phyloP scores from a whole-genome alignment of 2,329 filamentous ascomycete species.

The Penicillium sp. region DNA sequence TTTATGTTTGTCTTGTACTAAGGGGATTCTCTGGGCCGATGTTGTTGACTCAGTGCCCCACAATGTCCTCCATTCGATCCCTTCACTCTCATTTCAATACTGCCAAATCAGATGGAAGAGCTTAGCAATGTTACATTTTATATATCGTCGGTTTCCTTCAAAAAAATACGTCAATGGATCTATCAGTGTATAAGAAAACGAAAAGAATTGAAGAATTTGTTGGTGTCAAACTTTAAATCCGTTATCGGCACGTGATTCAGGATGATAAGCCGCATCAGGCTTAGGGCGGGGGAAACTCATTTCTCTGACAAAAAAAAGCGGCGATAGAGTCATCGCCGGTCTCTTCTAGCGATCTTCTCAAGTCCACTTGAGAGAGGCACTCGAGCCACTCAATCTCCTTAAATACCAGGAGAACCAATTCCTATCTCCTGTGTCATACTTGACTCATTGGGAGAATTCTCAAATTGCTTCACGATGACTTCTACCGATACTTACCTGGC shows the following conservation, averaged over 20 bases:
- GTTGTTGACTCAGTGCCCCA: too few species aligned
- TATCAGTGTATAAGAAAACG: neutral
- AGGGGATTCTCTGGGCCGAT: too few species aligned
- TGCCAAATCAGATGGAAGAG: neutral
- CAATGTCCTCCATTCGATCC: neutral
- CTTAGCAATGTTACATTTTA: neutral
- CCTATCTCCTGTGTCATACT: conserved; percentile 2
- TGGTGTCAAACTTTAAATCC: neutral
- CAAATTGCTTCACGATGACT: conserved; percentile 26
- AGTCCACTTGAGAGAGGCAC: conserved; percentile 21
- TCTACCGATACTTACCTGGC: conserved; percentile 29
- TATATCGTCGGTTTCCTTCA: neutral
- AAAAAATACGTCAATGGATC: neutral
- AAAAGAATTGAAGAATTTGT: neutral
- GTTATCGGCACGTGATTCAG: conserved; percentile 17
- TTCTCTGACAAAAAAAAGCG: conserved; percentile 15
- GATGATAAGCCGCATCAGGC: conserved; percentile 19
- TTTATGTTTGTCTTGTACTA: too few species aligned
- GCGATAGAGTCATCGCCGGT: conserved; percentile 20
- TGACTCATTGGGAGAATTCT: conserved; percentile 9
- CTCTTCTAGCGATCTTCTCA: conserved; percentile 17
- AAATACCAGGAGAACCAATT: conserved; percentile 13
- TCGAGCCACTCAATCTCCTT: conserved; percentile 18
- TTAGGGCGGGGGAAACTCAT: conserved; percentile 20
- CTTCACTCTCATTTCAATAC: neutral